Evolutionary conservation across 495 filamentous ascomycete genomes (phyloP).

Genomic region (Chaetomium fimeti): DNA sequence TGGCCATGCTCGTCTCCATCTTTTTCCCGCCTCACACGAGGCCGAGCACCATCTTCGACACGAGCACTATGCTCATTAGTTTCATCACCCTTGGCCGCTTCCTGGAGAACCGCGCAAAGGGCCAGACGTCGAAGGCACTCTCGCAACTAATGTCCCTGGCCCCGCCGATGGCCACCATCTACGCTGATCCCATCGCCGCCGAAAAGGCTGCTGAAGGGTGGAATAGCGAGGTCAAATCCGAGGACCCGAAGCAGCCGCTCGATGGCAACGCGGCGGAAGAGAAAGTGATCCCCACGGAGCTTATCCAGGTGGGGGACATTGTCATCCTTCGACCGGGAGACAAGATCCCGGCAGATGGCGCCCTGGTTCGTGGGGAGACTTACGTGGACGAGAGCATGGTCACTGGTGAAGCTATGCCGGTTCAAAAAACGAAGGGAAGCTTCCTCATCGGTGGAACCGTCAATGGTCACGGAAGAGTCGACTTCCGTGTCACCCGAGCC

Average conservation of each 20-base stretch:
- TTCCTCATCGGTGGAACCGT: constrained; percentile 92
- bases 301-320: constrained; percentile 92
- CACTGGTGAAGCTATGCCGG: constrained; percentile 91
- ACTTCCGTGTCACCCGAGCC: constrained; percentile 90
- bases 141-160: constrained; percentile 94
- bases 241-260: constrained; percentile 47
- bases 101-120: constrained; percentile 93
- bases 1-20: constrained; percentile 82
- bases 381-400: constrained; percentile 99
- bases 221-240: constrained; percentile 44
- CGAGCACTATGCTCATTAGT: constrained; percentile 97
- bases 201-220: constrained; percentile 84
- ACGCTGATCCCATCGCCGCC: constrained; percentile 92
- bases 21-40: constrained; percentile 64
- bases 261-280: constrained; percentile 68
- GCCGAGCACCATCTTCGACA: constrained; percentile 91
- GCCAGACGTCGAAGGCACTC: constrained; percentile 91
- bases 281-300: constrained; percentile 83
- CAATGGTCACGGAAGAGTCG: constrained; percentile 85
- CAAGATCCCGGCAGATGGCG: constrained; percentile 93
- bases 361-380: constrained; percentile 81
- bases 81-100: constrained; percentile 91
- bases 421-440: constrained; percentile 79
- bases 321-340: constrained; percentile 92
- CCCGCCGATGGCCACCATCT: constrained; percentile 96